Conservation (phyloP, 2,329 filamentous ascomycete species). For the Trichophyton rubrum region DNA sequence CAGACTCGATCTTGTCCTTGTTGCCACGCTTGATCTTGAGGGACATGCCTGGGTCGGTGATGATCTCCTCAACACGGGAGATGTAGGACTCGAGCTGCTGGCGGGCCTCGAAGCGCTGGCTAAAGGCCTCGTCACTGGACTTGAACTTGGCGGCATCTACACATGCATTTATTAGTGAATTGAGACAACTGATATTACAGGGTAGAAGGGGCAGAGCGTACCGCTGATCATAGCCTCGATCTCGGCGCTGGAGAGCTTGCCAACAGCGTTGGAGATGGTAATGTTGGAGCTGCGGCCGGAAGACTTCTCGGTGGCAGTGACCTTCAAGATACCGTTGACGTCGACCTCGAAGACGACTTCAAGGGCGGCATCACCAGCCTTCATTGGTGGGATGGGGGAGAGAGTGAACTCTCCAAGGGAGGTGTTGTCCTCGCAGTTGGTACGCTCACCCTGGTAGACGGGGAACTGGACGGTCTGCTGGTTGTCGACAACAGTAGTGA, state of each 20-base stretch:
- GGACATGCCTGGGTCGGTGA: slow-evolving; percentile 89
- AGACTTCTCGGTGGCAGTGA: slow-evolving; percentile 97
- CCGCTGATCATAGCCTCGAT: slow-evolving; percentile 96
- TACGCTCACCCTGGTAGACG: slow-evolving; percentile 90
- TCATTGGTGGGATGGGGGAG: slow-evolving; percentile 73
- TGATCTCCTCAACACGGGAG: slow-evolving; percentile 94
- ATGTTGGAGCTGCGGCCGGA: slow-evolving; percentile 98
- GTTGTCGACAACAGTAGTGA: slow-evolving; percentile 58
- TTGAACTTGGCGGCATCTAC: slow-evolving; percentile 95
- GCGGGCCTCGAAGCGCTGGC: slow-evolving; percentile 97
- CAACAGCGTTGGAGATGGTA: slow-evolving; percentile 98
- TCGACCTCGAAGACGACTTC: slow-evolving; percentile 99
- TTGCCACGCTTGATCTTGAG: slow-evolving; percentile 97
- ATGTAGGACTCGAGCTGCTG: slow-evolving; percentile 99
- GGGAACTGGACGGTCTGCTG: slow-evolving; percentile 83
- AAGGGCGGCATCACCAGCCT: slow-evolving; percentile 87
- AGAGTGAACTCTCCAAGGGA: slow-evolving; percentile 95
- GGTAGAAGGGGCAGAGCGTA: slow-evolving; percentile 29
- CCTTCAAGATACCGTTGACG: slow-evolving; percentile 99
- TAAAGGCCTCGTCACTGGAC: slow-evolving; percentile 93
- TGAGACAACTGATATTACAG: neutral
- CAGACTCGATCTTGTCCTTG: slow-evolving; percentile 99
- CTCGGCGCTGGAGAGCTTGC: slow-evolving; percentile 86
- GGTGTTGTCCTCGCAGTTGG: slow-evolving; percentile 97
- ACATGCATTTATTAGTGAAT: neutral